These are phyloP conservation scores for Lipomyces lipofer DNA, from an alignment of 805 yeast genomes.

Conservation along the genomic window DNA sequence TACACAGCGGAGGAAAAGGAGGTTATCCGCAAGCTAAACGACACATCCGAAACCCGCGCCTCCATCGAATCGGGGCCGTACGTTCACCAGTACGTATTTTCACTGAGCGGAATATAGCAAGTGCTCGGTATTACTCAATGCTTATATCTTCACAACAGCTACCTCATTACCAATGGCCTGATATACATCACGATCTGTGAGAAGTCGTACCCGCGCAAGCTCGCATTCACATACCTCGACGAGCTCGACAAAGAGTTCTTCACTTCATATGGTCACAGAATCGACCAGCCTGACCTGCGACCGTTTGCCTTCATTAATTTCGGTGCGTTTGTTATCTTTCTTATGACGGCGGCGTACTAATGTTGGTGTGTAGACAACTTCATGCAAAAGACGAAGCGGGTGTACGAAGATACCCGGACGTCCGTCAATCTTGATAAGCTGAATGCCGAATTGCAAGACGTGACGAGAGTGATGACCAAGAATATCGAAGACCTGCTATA, in stretches of 20 bases:
- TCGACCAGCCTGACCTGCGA: conserved; percentile 60
- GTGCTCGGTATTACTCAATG: no score
- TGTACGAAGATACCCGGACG: conserved; percentile 89
- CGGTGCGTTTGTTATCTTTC: conserved; percentile 40
- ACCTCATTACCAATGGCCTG: conserved; percentile 62
- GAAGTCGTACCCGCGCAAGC: conserved; percentile 75
- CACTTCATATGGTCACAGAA: conserved; percentile 74
- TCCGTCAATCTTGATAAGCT: conserved; percentile 83
- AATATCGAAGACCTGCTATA: conserved; percentile 93
- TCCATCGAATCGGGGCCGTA: conserved; percentile 74
- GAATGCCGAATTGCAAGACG: conserved; percentile 87
- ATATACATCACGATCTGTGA: conserved; percentile 79
- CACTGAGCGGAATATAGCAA: no score
- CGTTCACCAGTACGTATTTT: conserved; percentile 54
- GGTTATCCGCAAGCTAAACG: conserved; percentile 70
- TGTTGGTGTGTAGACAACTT: conserved; percentile 37
- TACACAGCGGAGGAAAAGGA: conserved; percentile 84
- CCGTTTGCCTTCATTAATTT: conserved; percentile 90
- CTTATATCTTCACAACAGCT: no score
- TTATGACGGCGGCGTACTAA: neutral
- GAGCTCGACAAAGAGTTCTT: conserved; percentile 82
- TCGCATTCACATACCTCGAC: conserved; percentile 81
- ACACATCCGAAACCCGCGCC: conserved; percentile 80
- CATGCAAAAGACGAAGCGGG: conserved; percentile 79
- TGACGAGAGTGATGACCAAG: conserved; percentile 91